phyloP scores from a whole-genome alignment of 352 stramenopile genomes.

The Globisporangium yorkense region DNA sequence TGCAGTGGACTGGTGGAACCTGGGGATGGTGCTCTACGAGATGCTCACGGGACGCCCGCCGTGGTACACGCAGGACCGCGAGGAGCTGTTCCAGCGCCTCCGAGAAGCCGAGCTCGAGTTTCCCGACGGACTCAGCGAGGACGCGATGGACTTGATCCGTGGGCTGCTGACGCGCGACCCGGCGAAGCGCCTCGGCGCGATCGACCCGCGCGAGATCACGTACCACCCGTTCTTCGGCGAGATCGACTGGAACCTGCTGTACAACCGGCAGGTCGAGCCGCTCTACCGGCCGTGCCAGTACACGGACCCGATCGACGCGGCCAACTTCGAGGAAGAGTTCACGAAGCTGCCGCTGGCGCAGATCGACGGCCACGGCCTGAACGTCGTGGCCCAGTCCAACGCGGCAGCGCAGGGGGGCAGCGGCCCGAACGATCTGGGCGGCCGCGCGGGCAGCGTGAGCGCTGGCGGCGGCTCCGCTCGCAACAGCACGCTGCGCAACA shows the following conservation, averaged over 20 bases:
- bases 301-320: conserved; percentile 75
- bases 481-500: conserved; percentile 67
- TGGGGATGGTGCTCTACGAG: conserved; percentile 82
- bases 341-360: conserved; percentile 67
- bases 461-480: conserved; percentile 35
- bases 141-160: conserved; percentile 77
- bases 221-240: conserved; percentile 81
- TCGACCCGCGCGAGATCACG: conserved; percentile 70
- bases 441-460: conserved; percentile 13
- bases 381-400: conserved; percentile 40
- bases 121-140: conserved; percentile 48
- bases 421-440: background rate
- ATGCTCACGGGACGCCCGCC: conserved; percentile 72
- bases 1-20: conserved; percentile 83
- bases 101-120: conserved; percentile 68
- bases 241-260: conserved; percentile 78
- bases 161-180: conserved; percentile 91
- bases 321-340: conserved; percentile 84
- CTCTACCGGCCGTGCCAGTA: conserved; percentile 81
- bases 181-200: conserved; percentile 86
- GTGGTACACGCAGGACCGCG: conserved; percentile 78
- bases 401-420: conserved; percentile 8
- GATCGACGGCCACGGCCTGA: conserved; percentile 65
- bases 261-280: conserved; percentile 68
- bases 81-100: conserved; percentile 67